Evolutionary conservation across 805 yeast genomes (phyloP).

Genomic region (Schwanniomyces occidentalis): DNA sequence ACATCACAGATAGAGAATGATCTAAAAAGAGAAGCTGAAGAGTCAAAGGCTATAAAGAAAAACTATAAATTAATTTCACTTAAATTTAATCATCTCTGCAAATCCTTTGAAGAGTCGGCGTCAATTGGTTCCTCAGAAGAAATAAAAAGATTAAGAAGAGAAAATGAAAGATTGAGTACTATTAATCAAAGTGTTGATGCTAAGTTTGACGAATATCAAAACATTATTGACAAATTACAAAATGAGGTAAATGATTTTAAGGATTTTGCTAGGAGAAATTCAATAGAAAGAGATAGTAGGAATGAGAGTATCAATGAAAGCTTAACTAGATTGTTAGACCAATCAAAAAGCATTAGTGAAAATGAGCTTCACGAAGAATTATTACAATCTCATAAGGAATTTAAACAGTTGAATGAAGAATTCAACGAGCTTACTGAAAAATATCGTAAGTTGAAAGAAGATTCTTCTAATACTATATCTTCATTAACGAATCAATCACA

Average conservation of each 20-base stretch:
- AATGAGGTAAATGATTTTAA: too few species aligned
- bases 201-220: conserved; percentile 32
- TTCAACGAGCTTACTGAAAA: conserved; percentile 15
- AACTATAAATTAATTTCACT: conserved; percentile 18
- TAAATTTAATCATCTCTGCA: conserved; percentile 19
- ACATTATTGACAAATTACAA: conserved; percentile 29
- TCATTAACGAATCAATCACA: conserved; percentile 24
- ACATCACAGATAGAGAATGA: conserved; percentile 20
- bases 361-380: conserved; percentile 12
- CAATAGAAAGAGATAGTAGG: conserved; percentile 15
- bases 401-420: conserved; percentile 13
- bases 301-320: conserved; percentile 4
- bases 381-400: conserved; percentile 17
- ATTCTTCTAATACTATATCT: conserved; percentile 21
- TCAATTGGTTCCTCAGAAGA: too few species aligned
- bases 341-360: conserved; percentile 1
- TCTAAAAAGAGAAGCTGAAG: conserved; percentile 22
- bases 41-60: conserved; percentile 18
- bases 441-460: conserved; percentile 20
- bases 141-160: conserved; percentile 10
- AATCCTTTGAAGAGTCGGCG: conserved; percentile 7
- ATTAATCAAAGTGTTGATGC: conserved; percentile 20
- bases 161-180: conserved; percentile 18
- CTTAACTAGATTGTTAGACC: conserved; percentile 1
- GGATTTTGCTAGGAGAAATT: too few species aligned